Evolutionary conservation across 257 asterid species (phyloP).

Genomic region (Gardenia jasminoides): DNA sequence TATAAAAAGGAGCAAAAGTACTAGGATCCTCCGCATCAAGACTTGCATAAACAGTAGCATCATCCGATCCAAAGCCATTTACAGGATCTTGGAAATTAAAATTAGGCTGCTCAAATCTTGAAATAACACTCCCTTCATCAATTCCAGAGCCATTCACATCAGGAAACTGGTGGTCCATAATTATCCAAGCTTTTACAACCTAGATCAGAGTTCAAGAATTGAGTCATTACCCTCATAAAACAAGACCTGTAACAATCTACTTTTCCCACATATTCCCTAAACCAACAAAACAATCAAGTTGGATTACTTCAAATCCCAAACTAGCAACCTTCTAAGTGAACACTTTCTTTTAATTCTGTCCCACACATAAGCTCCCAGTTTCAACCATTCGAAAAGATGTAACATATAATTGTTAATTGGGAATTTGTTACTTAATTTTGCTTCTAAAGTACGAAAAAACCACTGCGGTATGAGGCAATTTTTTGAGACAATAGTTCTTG

Average conservation of each 20-base stretch:
- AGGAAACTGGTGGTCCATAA: neutral
- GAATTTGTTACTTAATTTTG: too few species aligned
- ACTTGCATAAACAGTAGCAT: conserved; percentile 29
- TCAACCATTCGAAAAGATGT: too few species aligned
- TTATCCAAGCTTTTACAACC: neutral
- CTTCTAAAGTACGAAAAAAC: too few species aligned
- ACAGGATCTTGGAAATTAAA: neutral
- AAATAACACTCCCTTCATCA: conserved; percentile 19
- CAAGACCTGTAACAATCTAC: neutral
- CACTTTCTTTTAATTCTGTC: too few species aligned
- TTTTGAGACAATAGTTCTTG: too few species aligned
- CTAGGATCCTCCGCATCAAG: conserved; percentile 26
- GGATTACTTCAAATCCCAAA: too few species aligned
- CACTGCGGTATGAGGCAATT: too few species aligned
- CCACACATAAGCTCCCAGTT: too few species aligned
- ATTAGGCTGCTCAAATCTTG: conserved; percentile 39
- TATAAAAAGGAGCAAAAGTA: conserved; percentile 40
- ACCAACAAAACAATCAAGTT: too few species aligned
- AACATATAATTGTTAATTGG: too few species aligned
- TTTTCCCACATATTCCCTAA: neutral
- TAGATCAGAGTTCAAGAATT: neutral
- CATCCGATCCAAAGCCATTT: conserved; percentile 24
- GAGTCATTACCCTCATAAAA: neutral
- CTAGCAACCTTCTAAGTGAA: too few species aligned
- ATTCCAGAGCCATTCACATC: conserved; percentile 24